A percentile compares a stretch with the other conserved stretches of the same genome.
Evolutionary conservation across 305 asterid genomes (phyloP).

Genomic region (Solanum chacoense): DNA sequence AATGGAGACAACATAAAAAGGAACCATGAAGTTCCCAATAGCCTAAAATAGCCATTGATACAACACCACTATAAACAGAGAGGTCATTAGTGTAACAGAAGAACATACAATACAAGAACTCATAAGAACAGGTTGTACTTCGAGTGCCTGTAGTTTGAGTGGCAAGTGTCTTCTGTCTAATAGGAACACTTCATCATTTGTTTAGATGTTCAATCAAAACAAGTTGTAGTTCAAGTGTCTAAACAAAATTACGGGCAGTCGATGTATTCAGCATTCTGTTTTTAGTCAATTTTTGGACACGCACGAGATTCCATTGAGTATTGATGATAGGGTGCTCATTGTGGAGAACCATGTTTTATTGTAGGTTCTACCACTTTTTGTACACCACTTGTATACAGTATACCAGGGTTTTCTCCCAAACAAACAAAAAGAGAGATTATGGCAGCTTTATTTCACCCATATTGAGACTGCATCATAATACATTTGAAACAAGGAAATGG

Average conservation of each 20-base stretch:
- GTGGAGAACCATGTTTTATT: neutral
- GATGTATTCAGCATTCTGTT: neutral
- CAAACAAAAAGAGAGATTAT: neutral
- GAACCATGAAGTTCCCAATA: neutral
- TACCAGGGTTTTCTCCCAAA: neutral
- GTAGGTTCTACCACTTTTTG: neutral
- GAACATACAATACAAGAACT: neutral
- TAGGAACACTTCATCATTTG: neutral
- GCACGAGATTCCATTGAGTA: neutral
- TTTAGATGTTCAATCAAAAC: neutral
- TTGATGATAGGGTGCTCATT: neutral
- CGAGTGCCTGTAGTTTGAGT: neutral
- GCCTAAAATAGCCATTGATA: neutral
- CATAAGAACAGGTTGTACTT: neutral
- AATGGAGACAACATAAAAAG: neutral
- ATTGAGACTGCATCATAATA: neutral
- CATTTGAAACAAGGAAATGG: neutral
- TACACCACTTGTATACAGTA: neutral
- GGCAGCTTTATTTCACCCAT: neutral
- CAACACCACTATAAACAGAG: neutral
- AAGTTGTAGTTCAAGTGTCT: neutral
- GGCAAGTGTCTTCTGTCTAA: neutral
- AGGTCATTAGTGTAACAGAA: neutral
- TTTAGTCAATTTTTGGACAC: neutral
- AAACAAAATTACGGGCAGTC: neutral